Conservation (phyloP, 1,284 basidiomycete species). For the Ustilago crameri region DNA sequence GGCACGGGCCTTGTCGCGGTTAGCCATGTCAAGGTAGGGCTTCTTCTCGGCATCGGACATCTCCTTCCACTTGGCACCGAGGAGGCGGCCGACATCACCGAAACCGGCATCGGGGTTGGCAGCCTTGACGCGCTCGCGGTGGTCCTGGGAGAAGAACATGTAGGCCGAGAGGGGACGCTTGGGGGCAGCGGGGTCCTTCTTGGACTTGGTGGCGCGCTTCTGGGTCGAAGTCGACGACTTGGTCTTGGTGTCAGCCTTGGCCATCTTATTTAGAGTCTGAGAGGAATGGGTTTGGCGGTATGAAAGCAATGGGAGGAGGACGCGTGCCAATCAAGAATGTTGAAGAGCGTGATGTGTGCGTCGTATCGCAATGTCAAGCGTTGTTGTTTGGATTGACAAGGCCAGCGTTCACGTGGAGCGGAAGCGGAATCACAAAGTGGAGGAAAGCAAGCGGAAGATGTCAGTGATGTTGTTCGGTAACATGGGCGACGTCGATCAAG, state of each 20-base stretch:
- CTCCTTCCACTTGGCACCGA: constrained; percentile 91
- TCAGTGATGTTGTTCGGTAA: constrained; percentile 6
- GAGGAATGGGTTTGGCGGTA: background rate
- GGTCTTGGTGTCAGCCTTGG: constrained; percentile 58
- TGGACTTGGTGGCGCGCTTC: constrained; percentile 59
- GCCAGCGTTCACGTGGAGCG: background rate
- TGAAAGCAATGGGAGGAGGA: background rate
- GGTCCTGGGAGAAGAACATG: constrained; percentile 98
- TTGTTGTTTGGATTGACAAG: background rate
- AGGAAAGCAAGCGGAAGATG: constrained; percentile 4
- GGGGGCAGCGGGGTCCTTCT: constrained; percentile 79
- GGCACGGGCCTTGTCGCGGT: constrained; percentile 84
- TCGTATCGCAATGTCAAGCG: no score
- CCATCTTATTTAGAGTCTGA: constrained; percentile 46
- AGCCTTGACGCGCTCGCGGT: constrained; percentile 90
- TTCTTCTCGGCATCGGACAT: constrained; percentile 85
- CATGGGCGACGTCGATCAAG: constrained; percentile 10
- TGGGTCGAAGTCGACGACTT: constrained; percentile 53
- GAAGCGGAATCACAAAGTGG: background rate
- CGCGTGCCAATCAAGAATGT: no score
- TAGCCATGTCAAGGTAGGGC: constrained; percentile 90
- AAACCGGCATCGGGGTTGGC: constrained; percentile 95
- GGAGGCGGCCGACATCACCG: constrained; percentile 88
- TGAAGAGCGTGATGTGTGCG: no score
- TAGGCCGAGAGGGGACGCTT: constrained; percentile 93